phyloP scores from a whole-genome alignment of 1,284 basidiomycete species.

The Peniophora sp. region DNA sequence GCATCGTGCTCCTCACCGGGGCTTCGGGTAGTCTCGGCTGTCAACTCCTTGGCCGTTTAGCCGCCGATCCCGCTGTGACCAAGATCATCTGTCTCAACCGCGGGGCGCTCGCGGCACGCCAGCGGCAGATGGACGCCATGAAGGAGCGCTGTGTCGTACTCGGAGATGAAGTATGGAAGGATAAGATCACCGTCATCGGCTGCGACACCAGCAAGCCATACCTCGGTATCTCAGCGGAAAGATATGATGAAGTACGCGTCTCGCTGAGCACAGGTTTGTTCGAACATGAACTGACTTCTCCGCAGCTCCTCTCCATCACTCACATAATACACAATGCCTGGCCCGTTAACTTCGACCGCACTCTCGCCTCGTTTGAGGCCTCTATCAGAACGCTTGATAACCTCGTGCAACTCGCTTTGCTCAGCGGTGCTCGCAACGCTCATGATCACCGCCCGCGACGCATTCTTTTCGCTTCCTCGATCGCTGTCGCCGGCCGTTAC shows the following conservation, averaged over 20 bases:
- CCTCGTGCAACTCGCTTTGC: slow-evolving; percentile 21
- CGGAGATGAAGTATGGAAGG: slow-evolving; percentile 16
- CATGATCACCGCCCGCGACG: slow-evolving; percentile 9
- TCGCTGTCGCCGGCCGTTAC: slow-evolving; percentile 26
- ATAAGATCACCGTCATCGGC: slow-evolving; percentile 14
- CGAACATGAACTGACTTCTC: background rate
- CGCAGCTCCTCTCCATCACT: slow-evolving; percentile 19
- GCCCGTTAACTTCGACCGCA: slow-evolving; percentile 30
- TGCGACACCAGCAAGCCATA: slow-evolving; percentile 6
- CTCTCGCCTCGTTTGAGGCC: slow-evolving; percentile 26
- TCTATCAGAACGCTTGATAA: slow-evolving; percentile 23
- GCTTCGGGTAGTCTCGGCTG: slow-evolving; percentile 28
- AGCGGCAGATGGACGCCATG: slow-evolving; percentile 13
- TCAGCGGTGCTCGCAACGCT: slow-evolving; percentile 15
- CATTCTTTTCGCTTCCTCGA: slow-evolving; percentile 28
- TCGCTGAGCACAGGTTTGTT: background rate
- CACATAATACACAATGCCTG: slow-evolving; percentile 33
- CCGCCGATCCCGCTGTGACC: slow-evolving; percentile 16
- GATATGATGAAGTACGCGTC: slow-evolving; percentile 19
- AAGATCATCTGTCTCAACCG: slow-evolving; percentile 25
- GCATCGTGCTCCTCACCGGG: slow-evolving; percentile 23
- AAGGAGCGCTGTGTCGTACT: slow-evolving; percentile 21
- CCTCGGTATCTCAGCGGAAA: slow-evolving; percentile 19
- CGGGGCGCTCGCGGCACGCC: slow-evolving; percentile 5
- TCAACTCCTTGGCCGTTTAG: slow-evolving; percentile 19